These are phyloP conservation scores for Calophaca sinica DNA, from an alignment of 306 rosid species.

Conservation along the genomic window DNA sequence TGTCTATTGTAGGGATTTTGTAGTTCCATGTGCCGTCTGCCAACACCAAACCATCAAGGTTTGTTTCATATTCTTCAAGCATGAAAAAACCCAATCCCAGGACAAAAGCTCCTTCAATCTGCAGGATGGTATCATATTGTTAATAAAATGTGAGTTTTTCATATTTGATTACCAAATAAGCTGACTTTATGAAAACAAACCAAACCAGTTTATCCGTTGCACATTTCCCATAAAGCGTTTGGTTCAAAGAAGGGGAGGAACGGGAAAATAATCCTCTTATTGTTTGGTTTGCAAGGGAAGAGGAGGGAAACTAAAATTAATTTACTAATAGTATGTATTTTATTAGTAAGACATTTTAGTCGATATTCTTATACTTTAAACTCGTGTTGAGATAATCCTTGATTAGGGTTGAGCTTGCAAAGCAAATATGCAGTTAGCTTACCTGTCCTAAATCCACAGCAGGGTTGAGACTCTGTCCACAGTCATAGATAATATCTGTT, in stretches of 20 bases:
- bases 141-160: neutral
- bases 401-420: constrained; percentile 24
- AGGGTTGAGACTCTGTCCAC: constrained; percentile 97
- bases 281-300: neutral
- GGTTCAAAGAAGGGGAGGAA: no score
- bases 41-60: constrained; percentile 70
- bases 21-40: constrained; percentile 87
- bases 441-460: constrained; percentile 99
- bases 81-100: constrained; percentile 92
- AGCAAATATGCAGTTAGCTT: constrained; percentile 1
- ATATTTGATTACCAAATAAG: neutral
- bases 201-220: neutral
- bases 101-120: constrained; percentile 98
- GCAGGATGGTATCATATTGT: constrained; percentile 47
- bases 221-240: neutral
- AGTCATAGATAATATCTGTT: constrained; percentile 86
- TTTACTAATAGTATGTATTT: neutral
- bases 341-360: no score
- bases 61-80: constrained; percentile 79
- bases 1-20: constrained; percentile 88
- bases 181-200: neutral
- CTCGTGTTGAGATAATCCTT: constrained; percentile 1
- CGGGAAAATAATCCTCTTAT: no score
- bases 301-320: neutral
- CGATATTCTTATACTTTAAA: no score